Evolutionary conservation across 2,329 filamentous ascomycete species (phyloP), one percentile per base, ranked within the genome.

Genomic region (Trichoderma endophyticum): DNA sequence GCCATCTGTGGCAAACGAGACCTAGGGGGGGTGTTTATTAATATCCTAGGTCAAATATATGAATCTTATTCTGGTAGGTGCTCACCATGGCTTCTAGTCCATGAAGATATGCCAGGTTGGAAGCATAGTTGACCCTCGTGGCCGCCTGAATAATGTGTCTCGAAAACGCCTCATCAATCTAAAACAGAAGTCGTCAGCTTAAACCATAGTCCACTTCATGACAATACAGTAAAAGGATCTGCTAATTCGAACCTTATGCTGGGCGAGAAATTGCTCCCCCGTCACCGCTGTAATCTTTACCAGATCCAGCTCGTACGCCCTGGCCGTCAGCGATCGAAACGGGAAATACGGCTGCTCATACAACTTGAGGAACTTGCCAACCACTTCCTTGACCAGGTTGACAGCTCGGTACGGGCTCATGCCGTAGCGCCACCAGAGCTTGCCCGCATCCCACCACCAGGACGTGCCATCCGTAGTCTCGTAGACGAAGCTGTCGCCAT

Each of bases 41-140:
- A 70, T 28, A 62, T 26, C 5, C 6, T 21, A n/a, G 18, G 5
- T 4, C 26, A n/a, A 32, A 18, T 30, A 8, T 48, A 39, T 54
- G 34, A 9, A 32, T n/a, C 6, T 18, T 4, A 6, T 6, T 24
- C 4, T 26, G 21, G 26, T 21, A 28, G 51, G 3, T n/a, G 72
- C 78, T 67, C 72, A 89, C 89, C 92, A 98, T 94, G 1, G 95
- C 90, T 77, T 97, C 94, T 1, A 99, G 83, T 0, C 94, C 96
- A 77, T 98, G 95, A 62, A 98, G 96, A 43, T 90, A 84, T n/a
- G 85, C 88, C 14, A 98, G 82, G 76, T 98, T 98, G 63, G 95
- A 93, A 1, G 93, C 96, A 82, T 98, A 99, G 81, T 98, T 98
- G 74, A 98, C 95, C 24, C 96, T 88, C 1, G 96, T 98, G 71